phyloP scores from a whole-genome alignment of 2,329 filamentous ascomycete genomes.

The Pezicula carpinea region DNA sequence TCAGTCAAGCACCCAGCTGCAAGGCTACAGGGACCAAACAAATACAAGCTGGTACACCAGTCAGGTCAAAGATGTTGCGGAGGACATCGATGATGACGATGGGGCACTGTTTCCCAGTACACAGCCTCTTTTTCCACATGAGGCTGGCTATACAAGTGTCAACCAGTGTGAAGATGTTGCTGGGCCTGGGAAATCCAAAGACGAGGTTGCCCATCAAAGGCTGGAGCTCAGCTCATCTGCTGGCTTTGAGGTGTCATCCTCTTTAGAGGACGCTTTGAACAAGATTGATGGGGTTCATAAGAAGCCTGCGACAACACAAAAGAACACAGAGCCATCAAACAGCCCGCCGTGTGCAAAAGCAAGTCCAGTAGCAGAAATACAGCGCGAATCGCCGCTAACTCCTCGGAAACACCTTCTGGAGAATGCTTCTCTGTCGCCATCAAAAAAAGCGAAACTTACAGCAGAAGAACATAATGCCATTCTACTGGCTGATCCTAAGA shows the following conservation, averaged over 20 bases:
- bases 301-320: neutral
- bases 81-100: slow-evolving; percentile 38
- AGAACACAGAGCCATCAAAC: neutral
- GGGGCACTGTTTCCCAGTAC: slow-evolving; percentile 27
- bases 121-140: slow-evolving; percentile 12
- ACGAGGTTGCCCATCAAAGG: neutral
- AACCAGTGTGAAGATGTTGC: neutral
- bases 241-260: slow-evolving; percentile 27
- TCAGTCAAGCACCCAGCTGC: slow-evolving; percentile 54
- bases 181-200: neutral
- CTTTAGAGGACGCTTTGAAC: slow-evolving; percentile 28
- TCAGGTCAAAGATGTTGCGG: slow-evolving; percentile 51
- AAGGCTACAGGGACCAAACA: slow-evolving; percentile 76
- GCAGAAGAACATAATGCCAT: slow-evolving; percentile 90
- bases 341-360: no score
- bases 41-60: slow-evolving; percentile 77
- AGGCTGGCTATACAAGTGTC: neutral
- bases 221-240: slow-evolving; percentile 14
- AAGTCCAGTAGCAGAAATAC: no score
- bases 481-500: slow-evolving; percentile 76
- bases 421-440: neutral
- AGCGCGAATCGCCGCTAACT: no score
- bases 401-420: slow-evolving; percentile 4
- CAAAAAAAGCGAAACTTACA: slow-evolving; percentile 46
- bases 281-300: slow-evolving; percentile 6